Conservation (phyloP, 148 eudicot genomes). For the Drosera capensis region DNA sequence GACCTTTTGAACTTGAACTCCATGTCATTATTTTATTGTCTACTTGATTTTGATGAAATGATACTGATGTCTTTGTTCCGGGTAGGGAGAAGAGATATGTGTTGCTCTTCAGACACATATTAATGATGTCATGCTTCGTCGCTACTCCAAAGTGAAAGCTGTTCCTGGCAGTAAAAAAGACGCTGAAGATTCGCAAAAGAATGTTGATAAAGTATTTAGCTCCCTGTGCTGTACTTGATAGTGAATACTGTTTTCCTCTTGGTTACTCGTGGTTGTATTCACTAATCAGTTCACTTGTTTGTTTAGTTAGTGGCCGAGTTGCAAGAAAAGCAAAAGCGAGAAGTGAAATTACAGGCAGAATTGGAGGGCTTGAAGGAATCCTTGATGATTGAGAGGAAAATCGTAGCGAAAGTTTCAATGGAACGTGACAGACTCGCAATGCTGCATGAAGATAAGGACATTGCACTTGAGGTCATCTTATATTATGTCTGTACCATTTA, state of each 20-base stretch:
- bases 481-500: neutral
- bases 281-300: neutral
- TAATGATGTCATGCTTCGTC: conserved; percentile 98
- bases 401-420: conserved; percentile 27
- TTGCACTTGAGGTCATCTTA: conserved; percentile 53
- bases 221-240: too few species aligned
- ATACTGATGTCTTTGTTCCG: neutral
- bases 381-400: conserved; percentile 34
- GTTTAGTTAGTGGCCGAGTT: conserved; percentile 59
- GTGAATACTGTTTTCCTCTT: too few species aligned
- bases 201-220: conserved; percentile 51
- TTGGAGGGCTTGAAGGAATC: conserved; percentile 42
- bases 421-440: conserved; percentile 44
- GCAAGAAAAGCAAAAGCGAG: conserved; percentile 52
- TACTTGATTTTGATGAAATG: too few species aligned
- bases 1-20: too few species aligned
- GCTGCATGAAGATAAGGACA: conserved; percentile 55
- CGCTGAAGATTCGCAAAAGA: conserved; percentile 74
- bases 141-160: conserved; percentile 91
- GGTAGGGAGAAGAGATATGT: conserved; percentile 96
- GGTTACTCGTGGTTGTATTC: too few species aligned
- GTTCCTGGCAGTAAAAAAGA: conserved; percentile 52
- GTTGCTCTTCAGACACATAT: conserved; percentile 99
- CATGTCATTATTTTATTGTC: too few species aligned
- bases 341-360: conserved; percentile 48